These are phyloP conservation scores for Astrothelium macrocarpum DNA, from an alignment of 495 filamentous ascomycete species.

Conservation along the genomic window DNA sequence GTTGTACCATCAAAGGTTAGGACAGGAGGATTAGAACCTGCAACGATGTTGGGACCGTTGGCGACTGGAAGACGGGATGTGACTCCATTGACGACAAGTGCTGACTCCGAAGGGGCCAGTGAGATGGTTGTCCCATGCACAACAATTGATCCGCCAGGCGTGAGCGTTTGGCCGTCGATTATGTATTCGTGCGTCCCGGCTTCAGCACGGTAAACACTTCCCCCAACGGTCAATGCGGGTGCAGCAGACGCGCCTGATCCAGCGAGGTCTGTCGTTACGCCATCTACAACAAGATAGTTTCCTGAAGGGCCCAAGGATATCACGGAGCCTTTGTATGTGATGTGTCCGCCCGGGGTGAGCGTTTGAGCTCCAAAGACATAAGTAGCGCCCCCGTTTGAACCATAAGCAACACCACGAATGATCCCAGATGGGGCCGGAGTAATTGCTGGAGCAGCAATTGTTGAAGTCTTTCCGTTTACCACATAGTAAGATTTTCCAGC, in stretches of 20 bases:
- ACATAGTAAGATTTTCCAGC: conserved; percentile 23
- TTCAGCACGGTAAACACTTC: conserved; percentile 24
- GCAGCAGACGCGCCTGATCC: conserved; percentile 11
- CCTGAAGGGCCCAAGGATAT: not conserved
- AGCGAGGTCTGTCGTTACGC: not conserved
- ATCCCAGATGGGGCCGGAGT: conserved; percentile 18
- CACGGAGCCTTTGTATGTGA: conserved; percentile 9
- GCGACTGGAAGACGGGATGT: not conserved
- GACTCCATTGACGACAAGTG: conserved; percentile 7
- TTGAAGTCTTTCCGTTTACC: conserved; percentile 24
- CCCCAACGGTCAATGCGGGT: conserved; percentile 27
- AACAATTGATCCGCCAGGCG: conserved; percentile 19
- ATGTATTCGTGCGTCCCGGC: conserved; percentile 24
- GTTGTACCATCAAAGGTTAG: conserved; percentile 7
- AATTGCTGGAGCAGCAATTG: conserved; percentile 11
- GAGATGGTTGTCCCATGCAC: conserved; percentile 11
- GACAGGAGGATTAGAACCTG: not conserved
- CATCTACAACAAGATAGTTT: conserved; percentile 3
- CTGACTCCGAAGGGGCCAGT: conserved; percentile 7
- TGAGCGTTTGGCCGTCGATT: conserved; percentile 26
- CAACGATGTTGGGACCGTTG: not conserved
- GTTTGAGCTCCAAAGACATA: conserved; percentile 18
- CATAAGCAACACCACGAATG: conserved; percentile 13
- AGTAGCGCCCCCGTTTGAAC: conserved; percentile 10
- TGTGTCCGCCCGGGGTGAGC: conserved; percentile 17